Evolutionary conservation across 176 grass and related monocot species (phyloP).

Genomic region (Aegilops sharonensis): DNA sequence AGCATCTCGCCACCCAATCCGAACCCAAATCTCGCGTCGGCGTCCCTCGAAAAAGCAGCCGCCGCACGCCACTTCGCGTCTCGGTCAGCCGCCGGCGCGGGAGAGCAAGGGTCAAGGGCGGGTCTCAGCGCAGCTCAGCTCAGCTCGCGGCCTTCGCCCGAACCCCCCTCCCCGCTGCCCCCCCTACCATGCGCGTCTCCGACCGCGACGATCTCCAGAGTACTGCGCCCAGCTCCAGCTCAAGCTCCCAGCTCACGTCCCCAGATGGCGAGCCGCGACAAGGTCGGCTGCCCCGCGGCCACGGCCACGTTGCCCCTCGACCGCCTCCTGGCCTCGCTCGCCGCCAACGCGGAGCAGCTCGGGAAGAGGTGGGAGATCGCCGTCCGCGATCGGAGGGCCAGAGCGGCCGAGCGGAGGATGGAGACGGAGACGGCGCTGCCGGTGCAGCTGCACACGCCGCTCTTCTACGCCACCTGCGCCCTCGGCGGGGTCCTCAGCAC

Average conservation of each 20-base stretch:
- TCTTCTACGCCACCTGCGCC: conserved; percentile 65
- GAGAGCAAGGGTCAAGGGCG: background rate
- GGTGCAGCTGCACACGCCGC: conserved; percentile 64
- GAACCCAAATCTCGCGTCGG: conserved; percentile 39
- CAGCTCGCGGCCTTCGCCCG: conserved; percentile 22
- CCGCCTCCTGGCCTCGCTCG: conserved; percentile 39
- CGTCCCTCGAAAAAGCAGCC: conserved; percentile 12
- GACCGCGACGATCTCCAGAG: background rate
- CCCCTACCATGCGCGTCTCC: conserved; percentile 43
- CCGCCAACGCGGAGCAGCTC: conserved; percentile 40
- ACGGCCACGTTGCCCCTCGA: conserved; percentile 37
- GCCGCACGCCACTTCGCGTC: conserved; percentile 18
- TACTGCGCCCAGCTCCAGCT: background rate
- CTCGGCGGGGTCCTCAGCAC: conserved; percentile 61
- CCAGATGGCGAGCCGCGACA: conserved; percentile 40
- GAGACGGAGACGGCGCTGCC: background rate
- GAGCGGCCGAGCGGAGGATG: background rate
- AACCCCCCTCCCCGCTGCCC: background rate
- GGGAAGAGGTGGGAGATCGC: conserved; percentile 44
- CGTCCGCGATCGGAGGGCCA: background rate
- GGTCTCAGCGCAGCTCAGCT: background rate
- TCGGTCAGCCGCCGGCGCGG: background rate
- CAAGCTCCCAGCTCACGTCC: background rate
- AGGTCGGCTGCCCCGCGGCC: conserved; percentile 37
- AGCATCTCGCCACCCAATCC: conserved; percentile 23